Evolutionary conservation across 345 rosid genomes (phyloP).

Genomic region (Litchi chinensis): DNA sequence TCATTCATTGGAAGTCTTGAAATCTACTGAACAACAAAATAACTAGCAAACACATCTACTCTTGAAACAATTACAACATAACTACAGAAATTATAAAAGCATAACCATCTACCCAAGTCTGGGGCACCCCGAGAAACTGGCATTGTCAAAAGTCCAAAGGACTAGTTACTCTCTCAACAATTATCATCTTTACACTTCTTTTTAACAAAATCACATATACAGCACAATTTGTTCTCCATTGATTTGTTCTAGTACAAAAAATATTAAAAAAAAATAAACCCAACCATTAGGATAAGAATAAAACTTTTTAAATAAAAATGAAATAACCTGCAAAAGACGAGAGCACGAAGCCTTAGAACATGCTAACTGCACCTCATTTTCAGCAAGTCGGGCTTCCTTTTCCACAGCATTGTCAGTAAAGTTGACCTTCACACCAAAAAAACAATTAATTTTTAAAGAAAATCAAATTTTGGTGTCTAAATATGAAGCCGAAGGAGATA

Average conservation of each 20-base stretch:
- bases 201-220: neutral
- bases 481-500: no score
- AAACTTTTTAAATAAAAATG: neutral
- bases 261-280: neutral
- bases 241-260: neutral
- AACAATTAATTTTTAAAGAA: neutral
- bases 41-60: neutral
- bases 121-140: neutral
- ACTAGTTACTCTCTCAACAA: neutral
- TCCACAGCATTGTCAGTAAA: slow-evolving; percentile 65
- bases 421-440: slow-evolving; percentile 49
- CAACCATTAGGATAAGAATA: neutral
- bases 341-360: slow-evolving; percentile 59
- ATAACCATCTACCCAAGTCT: neutral
- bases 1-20: neutral
- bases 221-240: neutral
- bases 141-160: neutral
- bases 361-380: slow-evolving; percentile 66
- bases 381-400: slow-evolving; percentile 66
- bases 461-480: no score
- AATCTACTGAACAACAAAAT: neutral
- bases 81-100: neutral
- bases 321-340: slow-evolving; percentile 75
- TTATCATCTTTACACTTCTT: neutral
- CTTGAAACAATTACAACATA: neutral